A percentile compares a stretch with the other conserved stretches of the same genome.
Conservation (phyloP, 2,329 filamentous ascomycete species). For the Rutstroemia sp. region DNA sequence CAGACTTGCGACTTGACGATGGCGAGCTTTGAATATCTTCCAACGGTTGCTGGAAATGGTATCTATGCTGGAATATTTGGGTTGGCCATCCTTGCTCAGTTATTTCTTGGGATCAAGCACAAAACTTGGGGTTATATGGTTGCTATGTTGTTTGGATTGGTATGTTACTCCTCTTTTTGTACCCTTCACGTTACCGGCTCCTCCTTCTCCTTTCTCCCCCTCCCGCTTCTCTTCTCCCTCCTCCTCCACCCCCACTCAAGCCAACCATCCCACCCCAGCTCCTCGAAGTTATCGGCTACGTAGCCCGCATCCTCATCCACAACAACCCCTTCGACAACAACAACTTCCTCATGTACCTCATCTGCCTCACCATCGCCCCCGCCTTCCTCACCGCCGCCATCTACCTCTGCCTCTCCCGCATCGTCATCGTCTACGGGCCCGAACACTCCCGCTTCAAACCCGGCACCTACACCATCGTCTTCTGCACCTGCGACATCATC, state of each 20-base stretch:
- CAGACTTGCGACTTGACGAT: conserved; percentile 41
- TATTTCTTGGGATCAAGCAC: conserved; percentile 41
- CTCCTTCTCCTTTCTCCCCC: too few relatives aligned
- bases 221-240: too few relatives aligned
- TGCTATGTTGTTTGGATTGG: conserved; percentile 41
- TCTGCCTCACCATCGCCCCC: conserved; percentile 37
- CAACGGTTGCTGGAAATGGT: conserved; percentile 47
- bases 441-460: conserved; percentile 40
- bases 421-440: conserved; percentile 35
- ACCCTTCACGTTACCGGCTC: not conserved
- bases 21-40: conserved; percentile 49
- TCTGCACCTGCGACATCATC: conserved; percentile 45
- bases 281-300: conserved; percentile 39
- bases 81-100: conserved; percentile 35
- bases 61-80: conserved; percentile 47
- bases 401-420: conserved; percentile 50
- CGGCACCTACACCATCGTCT: conserved; percentile 42
- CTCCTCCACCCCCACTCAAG: not conserved
- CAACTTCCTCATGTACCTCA: conserved; percentile 52
- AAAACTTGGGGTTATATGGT: conserved; percentile 48
- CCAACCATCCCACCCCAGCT: not conserved
- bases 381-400: conserved; percentile 53
- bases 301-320: conserved; percentile 43
- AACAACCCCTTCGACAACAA: conserved; percentile 46
- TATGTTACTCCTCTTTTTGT: conserved; percentile 17